Base-by-base conservation (phyloP, 2,329 filamentous ascomycete species). In the Xylariaceae sp. region DNA sequence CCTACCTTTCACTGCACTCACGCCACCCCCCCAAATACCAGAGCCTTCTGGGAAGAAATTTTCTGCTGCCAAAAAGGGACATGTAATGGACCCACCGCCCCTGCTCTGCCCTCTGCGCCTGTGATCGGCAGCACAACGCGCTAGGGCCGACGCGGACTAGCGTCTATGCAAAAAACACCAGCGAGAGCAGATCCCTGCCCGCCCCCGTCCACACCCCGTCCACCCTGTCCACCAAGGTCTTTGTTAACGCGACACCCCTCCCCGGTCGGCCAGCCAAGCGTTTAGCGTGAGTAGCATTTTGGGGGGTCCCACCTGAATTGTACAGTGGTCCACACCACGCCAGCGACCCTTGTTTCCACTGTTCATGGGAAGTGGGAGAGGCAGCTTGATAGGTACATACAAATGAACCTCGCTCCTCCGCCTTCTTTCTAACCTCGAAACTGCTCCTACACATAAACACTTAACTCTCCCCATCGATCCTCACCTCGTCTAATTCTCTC, bases 391-490 rank as follows among this genome's bases (percentile, higher is more conserved):
- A 41, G 37, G 37, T 41, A 45, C 41, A 45, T 70, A 70, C 68
- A 70, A 68, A 70, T 70, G 68, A 68, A 68, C 67, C 65, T 68
- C 67, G 48, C 67, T 69, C 67, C 67, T 65, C 60, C 61, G 65
- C 58, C 59, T 35, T 65, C 65, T 64, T 61, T 52, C 58, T 37
- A 52, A 58, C 63, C 58, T 59, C 57, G 35, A 60, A 56, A 51
- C 53, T 60, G 10, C 55, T 53, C 48, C 48, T 59, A 55, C 52
- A 60, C 57, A 62, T 62, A 63, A 66, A 61, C 58, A 59, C 57
- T 34, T 56, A 41, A 52, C 51, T 61, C 62, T 61, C 58, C 59
- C 55, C 55, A 45, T 35, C 55, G 17, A n/a, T 15, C 37, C 51
- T 55, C n/a, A 45, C 45, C 18, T 58, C 48, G 30, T 53, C 55